Evolutionary conservation across 163 green algal genomes (phyloP).

Genomic region (Scenedesmus sp.): DNA sequence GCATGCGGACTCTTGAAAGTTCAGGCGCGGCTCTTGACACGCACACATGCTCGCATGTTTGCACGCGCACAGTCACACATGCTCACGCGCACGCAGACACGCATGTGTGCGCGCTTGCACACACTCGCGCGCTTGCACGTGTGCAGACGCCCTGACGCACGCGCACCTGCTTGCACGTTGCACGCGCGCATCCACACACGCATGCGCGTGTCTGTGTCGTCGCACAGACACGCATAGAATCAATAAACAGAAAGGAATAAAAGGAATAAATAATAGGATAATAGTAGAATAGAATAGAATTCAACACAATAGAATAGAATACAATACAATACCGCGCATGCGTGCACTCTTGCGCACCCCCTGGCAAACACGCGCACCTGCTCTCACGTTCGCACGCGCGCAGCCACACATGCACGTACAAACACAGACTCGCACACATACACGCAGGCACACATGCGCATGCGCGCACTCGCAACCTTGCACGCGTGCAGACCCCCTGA

Average conservation of each 20-base stretch:
- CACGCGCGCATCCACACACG: not conserved
- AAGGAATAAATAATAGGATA: too few relatives aligned
- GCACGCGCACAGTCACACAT: not conserved
- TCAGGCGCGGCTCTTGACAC: not conserved
- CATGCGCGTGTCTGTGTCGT: too few relatives aligned
- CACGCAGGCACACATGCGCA: not conserved
- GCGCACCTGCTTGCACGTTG: not conserved
- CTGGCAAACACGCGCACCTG: not conserved
- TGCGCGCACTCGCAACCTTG: not conserved
- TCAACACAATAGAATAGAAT: too few relatives aligned
- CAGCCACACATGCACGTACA: not conserved
- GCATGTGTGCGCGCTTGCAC: too few relatives aligned
- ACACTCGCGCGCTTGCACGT: not conserved
- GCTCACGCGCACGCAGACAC: not conserved
- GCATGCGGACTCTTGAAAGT: not conserved
- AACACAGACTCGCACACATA: not conserved
- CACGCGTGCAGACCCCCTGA: too few relatives aligned
- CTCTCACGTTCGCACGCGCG: not conserved
- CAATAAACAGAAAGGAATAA: too few relatives aligned
- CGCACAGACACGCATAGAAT: too few relatives aligned
- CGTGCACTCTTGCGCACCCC: not conserved
- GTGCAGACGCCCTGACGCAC: not conserved
- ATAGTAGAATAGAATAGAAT: too few relatives aligned
- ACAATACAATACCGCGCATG: too few relatives aligned
- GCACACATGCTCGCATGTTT: not conserved